phyloP scores from a whole-genome alignment of 140 eudicot species.

The Stevia rebaudiana region DNA sequence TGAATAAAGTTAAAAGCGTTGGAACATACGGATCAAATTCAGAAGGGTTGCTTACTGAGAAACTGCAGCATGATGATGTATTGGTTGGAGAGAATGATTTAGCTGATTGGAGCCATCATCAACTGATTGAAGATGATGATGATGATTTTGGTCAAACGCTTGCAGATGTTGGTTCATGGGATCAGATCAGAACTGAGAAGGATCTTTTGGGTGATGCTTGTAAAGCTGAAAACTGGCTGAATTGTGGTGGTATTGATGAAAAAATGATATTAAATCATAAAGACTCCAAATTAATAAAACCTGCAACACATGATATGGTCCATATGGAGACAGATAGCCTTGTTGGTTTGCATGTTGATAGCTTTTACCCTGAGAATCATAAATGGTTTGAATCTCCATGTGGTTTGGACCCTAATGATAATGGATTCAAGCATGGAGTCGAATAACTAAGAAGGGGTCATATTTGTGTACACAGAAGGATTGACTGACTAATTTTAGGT shows the following conservation, averaged over 20 bases:
- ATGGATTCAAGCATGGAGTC: constrained; percentile 3
- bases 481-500: too few relatives aligned
- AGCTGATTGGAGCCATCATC: constrained; percentile 62
- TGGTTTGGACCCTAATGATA: background rate
- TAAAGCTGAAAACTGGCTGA: constrained; percentile 69
- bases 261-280: constrained; percentile 47
- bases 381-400: constrained; percentile 10
- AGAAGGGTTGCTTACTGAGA: constrained; percentile 46
- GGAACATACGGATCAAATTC: constrained; percentile 47
- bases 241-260: constrained; percentile 57
- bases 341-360: constrained; percentile 6
- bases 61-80: constrained; percentile 47
- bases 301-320: constrained; percentile 40
- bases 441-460: background rate
- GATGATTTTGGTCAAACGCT: constrained; percentile 76
- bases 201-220: constrained; percentile 59
- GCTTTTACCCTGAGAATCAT: constrained; percentile 9
- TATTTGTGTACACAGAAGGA: too few relatives aligned
- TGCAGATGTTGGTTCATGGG: constrained; percentile 77
- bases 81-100: constrained; percentile 69
- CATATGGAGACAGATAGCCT: constrained; percentile 4
- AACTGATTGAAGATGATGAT: constrained; percentile 69
- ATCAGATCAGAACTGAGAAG: constrained; percentile 61
- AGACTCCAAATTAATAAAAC: constrained; percentile 53
- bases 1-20: constrained; percentile 44